Conservation (phyloP, 1,284 basidiomycete species). For the Peniophora sp. region DNA sequence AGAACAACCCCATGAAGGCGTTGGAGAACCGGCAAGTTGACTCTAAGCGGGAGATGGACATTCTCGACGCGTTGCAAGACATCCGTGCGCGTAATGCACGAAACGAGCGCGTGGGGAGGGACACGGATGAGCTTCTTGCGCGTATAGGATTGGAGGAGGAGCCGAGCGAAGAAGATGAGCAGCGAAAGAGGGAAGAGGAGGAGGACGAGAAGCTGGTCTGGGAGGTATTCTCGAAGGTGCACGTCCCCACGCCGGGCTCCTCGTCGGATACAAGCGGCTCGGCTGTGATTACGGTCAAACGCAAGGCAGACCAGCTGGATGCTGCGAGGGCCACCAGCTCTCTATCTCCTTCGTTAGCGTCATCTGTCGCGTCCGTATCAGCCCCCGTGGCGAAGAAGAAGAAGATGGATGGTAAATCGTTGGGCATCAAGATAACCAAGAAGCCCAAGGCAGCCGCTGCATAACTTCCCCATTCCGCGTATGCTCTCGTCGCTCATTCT, state of each 20-base stretch:
- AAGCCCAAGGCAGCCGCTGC: constrained; percentile 20
- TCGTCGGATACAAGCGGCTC: constrained; percentile 21
- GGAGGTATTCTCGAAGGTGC: constrained; percentile 78
- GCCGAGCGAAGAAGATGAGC: constrained; percentile 63
- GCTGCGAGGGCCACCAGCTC: constrained; percentile 54
- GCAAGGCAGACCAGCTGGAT: constrained; percentile 72
- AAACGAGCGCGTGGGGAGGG: constrained; percentile 68
- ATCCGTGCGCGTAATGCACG: constrained; percentile 90
- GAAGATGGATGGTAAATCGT: constrained; percentile 47
- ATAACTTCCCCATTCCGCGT: too few species aligned
- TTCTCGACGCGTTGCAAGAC: constrained; percentile 93
- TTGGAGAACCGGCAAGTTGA: constrained; percentile 89
- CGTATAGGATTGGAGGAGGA: constrained; percentile 53
- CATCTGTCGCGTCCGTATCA: constrained; percentile 38
- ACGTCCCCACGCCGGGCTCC: constrained; percentile 27
- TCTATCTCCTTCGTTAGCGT: constrained; percentile 37
- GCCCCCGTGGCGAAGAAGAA: constrained; percentile 52
- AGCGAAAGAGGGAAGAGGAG: constrained; percentile 64
- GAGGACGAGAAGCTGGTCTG: constrained; percentile 89
- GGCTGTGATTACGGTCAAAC: constrained; percentile 64
- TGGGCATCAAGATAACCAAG: constrained; percentile 72
- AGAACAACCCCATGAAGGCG: constrained; percentile 95
- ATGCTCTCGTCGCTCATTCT: too few species aligned
- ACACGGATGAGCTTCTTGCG: constrained; percentile 54
- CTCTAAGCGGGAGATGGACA: constrained; percentile 97